These are phyloP conservation scores for Clavispora asparagi DNA, from an alignment of 805 yeast species.

Conservation along the genomic window DNA sequence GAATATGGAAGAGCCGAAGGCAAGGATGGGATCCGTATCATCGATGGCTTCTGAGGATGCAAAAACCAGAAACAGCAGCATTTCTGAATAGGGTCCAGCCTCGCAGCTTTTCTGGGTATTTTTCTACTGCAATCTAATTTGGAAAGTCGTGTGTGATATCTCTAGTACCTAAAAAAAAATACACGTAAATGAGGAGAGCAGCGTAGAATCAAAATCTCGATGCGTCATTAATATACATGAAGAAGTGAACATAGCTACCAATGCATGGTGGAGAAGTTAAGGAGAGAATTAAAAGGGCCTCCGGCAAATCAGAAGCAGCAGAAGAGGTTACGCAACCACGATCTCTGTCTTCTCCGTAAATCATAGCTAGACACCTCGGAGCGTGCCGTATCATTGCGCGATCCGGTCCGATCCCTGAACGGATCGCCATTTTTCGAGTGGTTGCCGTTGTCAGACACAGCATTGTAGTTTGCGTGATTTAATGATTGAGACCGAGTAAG, in stretches of 20 bases:
- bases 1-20: conserved; percentile 2
- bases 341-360: conserved; percentile 10
- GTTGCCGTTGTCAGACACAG: conserved; percentile 7
- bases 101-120: background rate
- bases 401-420: conserved; percentile 15
- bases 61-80: conserved; percentile 5
- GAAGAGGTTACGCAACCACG: conserved; percentile 12
- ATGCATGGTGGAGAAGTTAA: background rate
- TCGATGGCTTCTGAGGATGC: background rate
- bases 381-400: conserved; percentile 13
- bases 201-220: background rate
- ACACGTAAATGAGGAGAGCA: background rate
- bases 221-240: background rate
- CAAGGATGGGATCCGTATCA: conserved; percentile 3
- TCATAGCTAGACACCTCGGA: conserved; percentile 33
- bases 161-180: too few species aligned
- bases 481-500: conserved; percentile 13
- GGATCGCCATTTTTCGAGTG: background rate
- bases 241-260: background rate
- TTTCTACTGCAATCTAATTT: too few species aligned
- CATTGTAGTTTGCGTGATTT: conserved; percentile 12
- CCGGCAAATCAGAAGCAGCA: conserved; percentile 9
- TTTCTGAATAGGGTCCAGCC: conserved; percentile 1
- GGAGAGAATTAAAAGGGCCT: background rate
- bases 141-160: too few species aligned